Conservation (phyloP, 371 early-diverging fungal species). For the Actinomortierella wolfii region DNA sequence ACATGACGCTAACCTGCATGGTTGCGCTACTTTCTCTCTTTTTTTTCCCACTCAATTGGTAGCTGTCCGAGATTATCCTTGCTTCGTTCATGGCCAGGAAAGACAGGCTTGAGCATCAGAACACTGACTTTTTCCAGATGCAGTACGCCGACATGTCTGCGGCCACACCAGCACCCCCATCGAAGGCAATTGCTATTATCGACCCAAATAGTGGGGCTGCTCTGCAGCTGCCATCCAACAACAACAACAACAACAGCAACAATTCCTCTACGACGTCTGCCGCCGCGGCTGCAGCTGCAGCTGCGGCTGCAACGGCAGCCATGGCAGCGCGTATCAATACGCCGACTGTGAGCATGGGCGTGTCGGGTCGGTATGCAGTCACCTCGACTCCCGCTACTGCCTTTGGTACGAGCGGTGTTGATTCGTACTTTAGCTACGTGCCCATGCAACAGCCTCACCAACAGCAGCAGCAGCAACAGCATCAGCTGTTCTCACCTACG, state of each 20-base stretch:
- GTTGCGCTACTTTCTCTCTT: constrained; percentile 1
- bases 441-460: constrained; percentile 32
- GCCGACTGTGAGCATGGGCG: background rate
- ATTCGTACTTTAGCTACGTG: constrained; percentile 32
- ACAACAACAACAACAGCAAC: constrained; percentile 2
- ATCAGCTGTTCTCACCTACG: constrained; percentile 24
- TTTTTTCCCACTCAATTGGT: background rate
- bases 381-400: constrained; percentile 26
- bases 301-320: no score
- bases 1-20: no score
- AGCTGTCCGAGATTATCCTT: constrained; percentile 41
- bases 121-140: constrained; percentile 10
- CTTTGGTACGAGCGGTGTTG: constrained; percentile 26
- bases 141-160: constrained; percentile 8
- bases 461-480: constrained; percentile 17
- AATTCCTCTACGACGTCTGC: no score
- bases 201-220: constrained; percentile 33
- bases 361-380: background rate
- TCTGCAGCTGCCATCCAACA: constrained; percentile 20
- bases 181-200: constrained; percentile 30
- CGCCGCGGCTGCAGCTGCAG: constrained; percentile 22
- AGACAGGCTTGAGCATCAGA: constrained; percentile 27
- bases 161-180: constrained; percentile 7
- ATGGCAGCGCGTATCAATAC: no score
- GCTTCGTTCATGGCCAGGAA: constrained; percentile 38